Conservation (phyloP, 176 grass and related monocot genomes). For the Oryza meridionalis region DNA sequence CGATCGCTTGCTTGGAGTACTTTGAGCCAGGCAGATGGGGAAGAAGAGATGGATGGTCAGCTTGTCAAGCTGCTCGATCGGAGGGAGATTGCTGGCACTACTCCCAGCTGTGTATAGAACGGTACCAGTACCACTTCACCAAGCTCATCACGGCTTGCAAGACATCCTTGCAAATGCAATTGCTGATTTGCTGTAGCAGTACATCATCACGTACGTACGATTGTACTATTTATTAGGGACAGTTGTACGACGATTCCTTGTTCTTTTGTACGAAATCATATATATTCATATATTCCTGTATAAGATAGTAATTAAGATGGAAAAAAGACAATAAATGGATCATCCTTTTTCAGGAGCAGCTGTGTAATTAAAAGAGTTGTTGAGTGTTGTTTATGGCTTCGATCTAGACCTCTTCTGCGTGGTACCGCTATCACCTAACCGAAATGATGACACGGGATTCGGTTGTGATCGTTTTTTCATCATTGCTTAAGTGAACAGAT, state of each 20-base stretch:
- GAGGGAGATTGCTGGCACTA: neutral
- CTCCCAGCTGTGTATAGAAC: neutral
- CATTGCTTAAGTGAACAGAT: neutral
- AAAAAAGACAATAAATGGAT: neutral
- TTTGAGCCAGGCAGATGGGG: neutral
- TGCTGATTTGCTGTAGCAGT: neutral
- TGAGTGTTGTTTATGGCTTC: neutral
- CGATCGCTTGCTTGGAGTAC: neutral
- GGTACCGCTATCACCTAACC: neutral
- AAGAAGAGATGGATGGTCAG: neutral
- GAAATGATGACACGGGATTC: neutral
- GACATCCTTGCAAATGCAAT: neutral
- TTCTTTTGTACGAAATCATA: slow-evolving; percentile 16
- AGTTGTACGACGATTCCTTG: neutral
- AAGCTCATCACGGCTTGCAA: neutral
- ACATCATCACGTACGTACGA: neutral
- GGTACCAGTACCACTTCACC: neutral
- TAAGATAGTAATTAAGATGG: neutral
- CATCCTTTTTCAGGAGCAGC: neutral
- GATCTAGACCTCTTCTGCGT: neutral
- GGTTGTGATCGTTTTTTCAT: neutral
- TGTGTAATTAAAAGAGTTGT: neutral
- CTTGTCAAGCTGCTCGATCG: neutral
- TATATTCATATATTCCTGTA: neutral
- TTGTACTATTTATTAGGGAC: neutral